A percentile compares a stretch with the other conserved stretches of the same genome.
Conservation (phyloP, 257 asterid genomes). For the Osmanthus fragrans region DNA sequence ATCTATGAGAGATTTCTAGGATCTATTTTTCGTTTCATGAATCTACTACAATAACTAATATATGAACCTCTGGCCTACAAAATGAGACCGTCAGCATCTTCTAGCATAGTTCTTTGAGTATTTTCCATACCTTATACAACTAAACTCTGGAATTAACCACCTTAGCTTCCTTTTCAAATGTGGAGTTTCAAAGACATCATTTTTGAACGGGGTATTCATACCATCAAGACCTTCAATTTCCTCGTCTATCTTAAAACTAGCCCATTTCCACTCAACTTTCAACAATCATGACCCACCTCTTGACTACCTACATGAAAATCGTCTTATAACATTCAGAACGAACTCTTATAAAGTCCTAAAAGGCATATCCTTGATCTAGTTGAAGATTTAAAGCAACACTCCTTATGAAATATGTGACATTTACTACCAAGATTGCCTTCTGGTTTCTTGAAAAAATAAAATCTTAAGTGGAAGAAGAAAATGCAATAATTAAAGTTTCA, state of each 20-base stretch:
- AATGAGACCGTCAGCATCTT: neutral
- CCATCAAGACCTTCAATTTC: neutral
- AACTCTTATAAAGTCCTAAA: neutral
- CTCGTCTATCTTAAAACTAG: neutral
- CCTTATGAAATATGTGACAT: neutral
- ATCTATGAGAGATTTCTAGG: neutral
- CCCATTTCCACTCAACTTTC: neutral
- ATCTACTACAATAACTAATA: neutral
- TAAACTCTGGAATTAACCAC: neutral
- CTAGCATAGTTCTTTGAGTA: neutral
- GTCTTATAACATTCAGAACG: neutral
- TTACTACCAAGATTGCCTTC: neutral
- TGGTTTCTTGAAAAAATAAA: neutral
- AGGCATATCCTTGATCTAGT: neutral
- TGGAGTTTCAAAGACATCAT: neutral
- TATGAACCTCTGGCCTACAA: neutral
- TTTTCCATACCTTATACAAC: neutral
- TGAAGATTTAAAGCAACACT: neutral
- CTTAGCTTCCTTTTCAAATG: neutral
- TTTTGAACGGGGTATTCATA: neutral
- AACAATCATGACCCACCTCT: neutral
- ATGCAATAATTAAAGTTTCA: neutral
- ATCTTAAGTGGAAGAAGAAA: neutral
- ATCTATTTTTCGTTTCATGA: neutral
- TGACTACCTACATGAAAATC: neutral